Evolutionary conservation across 1,139 yeast species (phyloP), one percentile per base, ranked within the genome.

Genomic region (Arxiozyma slooffiae): DNA sequence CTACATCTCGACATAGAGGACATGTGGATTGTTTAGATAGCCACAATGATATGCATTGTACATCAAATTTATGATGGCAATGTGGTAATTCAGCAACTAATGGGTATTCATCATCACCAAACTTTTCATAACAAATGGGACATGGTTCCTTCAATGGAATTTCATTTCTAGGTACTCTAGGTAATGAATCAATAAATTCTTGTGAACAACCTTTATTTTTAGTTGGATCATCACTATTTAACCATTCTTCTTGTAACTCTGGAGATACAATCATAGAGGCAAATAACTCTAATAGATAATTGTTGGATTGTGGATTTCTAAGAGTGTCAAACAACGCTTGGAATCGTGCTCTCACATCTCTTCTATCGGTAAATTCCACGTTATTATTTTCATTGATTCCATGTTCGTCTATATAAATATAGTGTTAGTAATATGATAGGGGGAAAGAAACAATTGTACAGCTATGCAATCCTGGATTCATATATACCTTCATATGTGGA

Each of bases 1-100:
- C 79, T 60, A 88, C 83, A 54, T 78, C 80, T 56, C 97, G 73
- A 64, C 97, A 90, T 62, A 90, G 69, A 0, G 97, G 97, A 63
- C 97, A 90, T 0, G 95, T 88, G 1, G 82, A 74, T 60, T 86
- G 84, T 53, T 81, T 72, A 56, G 80, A 79, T 48, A 90, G 71
- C 97, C 97, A 90, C 0, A 96, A 94, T 0, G 85, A 85, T 41
- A 90, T 81, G 65, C 97, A 90, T 59, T 90, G 97, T 58, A 89
- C 71, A 63, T 90, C 97, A 67, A 86, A 90, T 40, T 75, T 75
- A 67, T 90, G 97, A 46, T 77, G 75, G 63, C 97, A 92, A 21
- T 60, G 67, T 0, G 96, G 96, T 38, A 90, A 72, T 58, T 77
- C 71, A 18, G 88, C 96, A 14, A 90, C 80, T 51, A 90, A 71